Evolutionary conservation across 495 filamentous ascomycete genomes (phyloP), one percentile per base, ranked within the genome.

Genomic region (Lasiosphaeria miniovina): DNA sequence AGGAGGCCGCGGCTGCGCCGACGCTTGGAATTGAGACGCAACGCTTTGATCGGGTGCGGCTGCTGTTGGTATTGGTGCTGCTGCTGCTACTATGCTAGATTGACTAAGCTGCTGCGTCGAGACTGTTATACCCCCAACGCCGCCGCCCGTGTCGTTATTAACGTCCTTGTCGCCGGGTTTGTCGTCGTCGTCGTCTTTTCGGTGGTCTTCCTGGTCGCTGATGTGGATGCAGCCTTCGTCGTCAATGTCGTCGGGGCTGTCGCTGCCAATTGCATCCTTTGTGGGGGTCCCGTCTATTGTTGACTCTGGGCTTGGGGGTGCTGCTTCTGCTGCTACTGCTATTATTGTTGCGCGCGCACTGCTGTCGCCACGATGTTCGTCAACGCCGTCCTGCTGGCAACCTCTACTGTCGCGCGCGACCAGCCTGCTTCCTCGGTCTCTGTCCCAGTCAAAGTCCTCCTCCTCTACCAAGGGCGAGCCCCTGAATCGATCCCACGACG

Each of bases 391-490:
- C 45, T 24, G 49, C 50, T 35, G 50, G 7, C 14, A 14, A 35
- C 31, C 12, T 52, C 33, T 6, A 6, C 50, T 14, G 12, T 38
- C 11, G 50, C 31, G 46, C 9, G 46, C n/a, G 31, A 24, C 48
- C 24, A 2, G 24, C 24, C 24, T 24, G 2, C 24, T 24, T 24
- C 24, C 24, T 24, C 24, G 24, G 24, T 24, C 24, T 24, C 24
- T 24, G 2, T 62, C 65, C 55, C 65, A 60, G 40, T 66, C 64
- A 54, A 64, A 65, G 31, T 58, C 63, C 32, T 58, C 58, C 63
- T 71, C 69, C 55, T 71, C 65, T 15, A 69, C 59, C 11, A 71
- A 57, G 34, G 63, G 63, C 61, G 66, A 60, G n/a, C 54, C 57
- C 14, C 60, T 60, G 36, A 57, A 59, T 14, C 63, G 66, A 50